phyloP scores from a whole-genome alignment of 441 rosid species.

The Sinapis alba region DNA sequence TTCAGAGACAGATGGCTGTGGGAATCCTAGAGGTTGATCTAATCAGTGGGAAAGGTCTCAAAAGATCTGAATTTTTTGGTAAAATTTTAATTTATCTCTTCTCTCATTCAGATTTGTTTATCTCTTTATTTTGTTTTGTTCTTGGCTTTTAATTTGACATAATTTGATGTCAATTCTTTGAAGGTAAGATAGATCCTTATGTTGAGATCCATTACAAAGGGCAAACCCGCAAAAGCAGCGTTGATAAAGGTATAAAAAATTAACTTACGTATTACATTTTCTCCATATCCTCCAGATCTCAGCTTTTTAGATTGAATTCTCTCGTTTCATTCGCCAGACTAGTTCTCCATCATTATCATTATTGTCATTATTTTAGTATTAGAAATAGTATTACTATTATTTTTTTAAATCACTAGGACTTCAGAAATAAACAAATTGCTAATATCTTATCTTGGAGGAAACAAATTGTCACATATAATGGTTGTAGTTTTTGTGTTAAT shows the following conservation, averaged over 20 bases:
- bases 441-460: background rate
- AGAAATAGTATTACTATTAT: background rate
- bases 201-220: conserved; percentile 68
- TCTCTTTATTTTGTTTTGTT: background rate
- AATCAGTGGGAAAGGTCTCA: conserved; percentile 69
- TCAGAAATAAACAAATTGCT: background rate
- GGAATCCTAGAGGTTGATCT: conserved; percentile 76
- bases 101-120: background rate
- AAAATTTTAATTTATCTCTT: background rate
- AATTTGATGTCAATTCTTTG: background rate
- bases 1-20: conserved; percentile 50
- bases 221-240: conserved; percentile 68
- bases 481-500: background rate
- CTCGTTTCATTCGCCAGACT: conserved; percentile 8
- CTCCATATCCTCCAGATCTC: conserved; percentile 1
- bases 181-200: conserved; percentile 76
- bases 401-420: background rate
- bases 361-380: background rate
- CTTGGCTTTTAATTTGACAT: background rate
- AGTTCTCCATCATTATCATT: conserved; percentile 12
- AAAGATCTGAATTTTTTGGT: conserved; percentile 64
- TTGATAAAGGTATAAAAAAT: conserved; percentile 55
- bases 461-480: background rate
- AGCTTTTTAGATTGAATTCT: conserved; percentile 11
- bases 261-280: background rate